Percentiles rank a stretch among this genome's conserved stretches.
These are phyloP conservation scores for Monosporascus sp. DNA, from an alignment of 2,329 filamentous ascomycete species.

Conservation along the genomic window DNA sequence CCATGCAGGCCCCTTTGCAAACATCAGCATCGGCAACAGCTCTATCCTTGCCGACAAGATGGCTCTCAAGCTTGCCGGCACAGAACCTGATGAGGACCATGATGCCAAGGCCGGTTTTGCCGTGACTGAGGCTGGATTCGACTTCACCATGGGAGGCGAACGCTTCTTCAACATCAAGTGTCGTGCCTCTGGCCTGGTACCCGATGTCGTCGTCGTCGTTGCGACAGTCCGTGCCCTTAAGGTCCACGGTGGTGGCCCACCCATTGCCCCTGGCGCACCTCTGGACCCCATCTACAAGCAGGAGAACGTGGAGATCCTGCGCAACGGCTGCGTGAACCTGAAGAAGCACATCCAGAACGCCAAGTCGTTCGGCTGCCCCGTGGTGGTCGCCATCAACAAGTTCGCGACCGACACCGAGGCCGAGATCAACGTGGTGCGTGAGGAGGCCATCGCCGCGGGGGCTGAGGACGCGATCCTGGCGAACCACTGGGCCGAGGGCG, in stretches of 20 bases:
- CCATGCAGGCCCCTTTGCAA: constrained; percentile 94
- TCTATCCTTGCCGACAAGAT: constrained; percentile 93
- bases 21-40: constrained; percentile 96
- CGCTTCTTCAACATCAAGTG: constrained; percentile 99
- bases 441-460: constrained; percentile 86
- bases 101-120: constrained; percentile 82
- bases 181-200: constrained; percentile 83
- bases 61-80: constrained; percentile 91
- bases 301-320: constrained; percentile 88
- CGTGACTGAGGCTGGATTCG: constrained; percentile 94
- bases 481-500: constrained; percentile 96
- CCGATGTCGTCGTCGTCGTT: constrained; percentile 91
- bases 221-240: constrained; percentile 94
- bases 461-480: constrained; percentile 90
- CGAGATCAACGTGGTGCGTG: constrained; percentile 81
- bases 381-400: constrained; percentile 95
- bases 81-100: constrained; percentile 84
- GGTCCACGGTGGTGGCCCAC: constrained; percentile 93
- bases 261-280: constrained; percentile 79
- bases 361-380: constrained; percentile 80
- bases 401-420: constrained; percentile 92
- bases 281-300: constrained; percentile 85
- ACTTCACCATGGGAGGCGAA: constrained; percentile 99
- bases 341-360: constrained; percentile 94
- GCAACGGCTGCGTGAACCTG: constrained; percentile 86